phyloP scores from a whole-genome alignment of 1,139 yeast species.

The Suhomyces chickasaworum region DNA sequence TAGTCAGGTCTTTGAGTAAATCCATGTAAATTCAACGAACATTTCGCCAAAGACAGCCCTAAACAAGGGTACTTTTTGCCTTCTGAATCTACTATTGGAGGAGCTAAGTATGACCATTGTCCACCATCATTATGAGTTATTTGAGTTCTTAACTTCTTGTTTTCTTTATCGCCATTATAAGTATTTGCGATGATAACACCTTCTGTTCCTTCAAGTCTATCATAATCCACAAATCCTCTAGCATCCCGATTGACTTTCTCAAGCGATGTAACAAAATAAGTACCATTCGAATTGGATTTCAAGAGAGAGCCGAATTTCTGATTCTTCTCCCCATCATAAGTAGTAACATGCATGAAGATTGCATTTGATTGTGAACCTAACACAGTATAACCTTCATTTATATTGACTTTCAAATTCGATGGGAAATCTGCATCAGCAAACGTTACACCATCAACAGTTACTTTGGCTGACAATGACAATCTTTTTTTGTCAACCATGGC shows the following conservation, averaged over 20 bases:
- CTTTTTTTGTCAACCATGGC: conserved; percentile 54
- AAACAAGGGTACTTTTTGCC: conserved; percentile 60
- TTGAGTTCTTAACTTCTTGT: conserved; percentile 63
- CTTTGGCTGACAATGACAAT: conserved; percentile 60
- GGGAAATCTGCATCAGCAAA: conserved; percentile 88
- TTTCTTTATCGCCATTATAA: conserved; percentile 49
- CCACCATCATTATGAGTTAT: conserved; percentile 94
- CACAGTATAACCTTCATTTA: conserved; percentile 81
- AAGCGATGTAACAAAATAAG: conserved; percentile 76
- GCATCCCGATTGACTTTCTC: conserved; percentile 74
- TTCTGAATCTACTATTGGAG: conserved; percentile 66
- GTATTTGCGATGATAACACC: conserved; percentile 79
- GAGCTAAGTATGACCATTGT: conserved; percentile 70
- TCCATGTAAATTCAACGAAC: conserved; percentile 87
- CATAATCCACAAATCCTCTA: conserved; percentile 85
- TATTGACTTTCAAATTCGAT: conserved; percentile 57
- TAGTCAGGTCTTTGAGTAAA: conserved; percentile 83
- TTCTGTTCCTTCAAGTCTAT: conserved; percentile 81
- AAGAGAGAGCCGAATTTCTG: conserved; percentile 78
- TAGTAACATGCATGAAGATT: conserved; percentile 81
- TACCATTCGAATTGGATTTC: conserved; percentile 94
- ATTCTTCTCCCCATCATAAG: conserved; percentile 48
- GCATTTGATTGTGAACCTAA: conserved; percentile 76
- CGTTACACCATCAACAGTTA: conserved; percentile 76
- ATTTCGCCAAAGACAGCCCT: conserved; percentile 53